These are phyloP conservation scores for Tetrapisispora fleetii DNA, from an alignment of 805 yeast species.

Conservation along the genomic window DNA sequence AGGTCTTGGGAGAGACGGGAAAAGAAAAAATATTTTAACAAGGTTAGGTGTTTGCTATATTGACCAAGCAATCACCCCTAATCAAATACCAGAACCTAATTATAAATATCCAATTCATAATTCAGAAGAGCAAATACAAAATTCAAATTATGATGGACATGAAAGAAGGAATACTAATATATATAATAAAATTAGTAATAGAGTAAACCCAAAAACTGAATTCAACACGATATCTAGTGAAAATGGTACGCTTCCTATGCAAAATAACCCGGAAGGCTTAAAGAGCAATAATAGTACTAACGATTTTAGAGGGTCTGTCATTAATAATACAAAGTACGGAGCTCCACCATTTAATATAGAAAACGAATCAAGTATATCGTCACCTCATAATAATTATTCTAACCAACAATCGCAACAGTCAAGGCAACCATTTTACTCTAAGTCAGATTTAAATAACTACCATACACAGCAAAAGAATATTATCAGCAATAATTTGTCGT, in stretches of 20 bases:
- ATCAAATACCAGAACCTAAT: neutral
- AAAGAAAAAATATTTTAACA: slow-evolving; percentile 21
- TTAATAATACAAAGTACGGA: neutral
- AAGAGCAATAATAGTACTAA: neutral
- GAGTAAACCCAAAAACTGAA: neutral
- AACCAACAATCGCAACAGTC: neutral
- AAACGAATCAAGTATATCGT: neutral
- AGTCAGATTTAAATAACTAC: neutral
- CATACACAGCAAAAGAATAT: neutral
- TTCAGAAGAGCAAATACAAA: neutral
- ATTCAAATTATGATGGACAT: neutral
- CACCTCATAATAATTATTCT: neutral
- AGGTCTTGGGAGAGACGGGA: slow-evolving; percentile 26
- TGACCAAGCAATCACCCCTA: neutral
- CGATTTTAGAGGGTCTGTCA: neutral
- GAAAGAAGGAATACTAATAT: neutral
- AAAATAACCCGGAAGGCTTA: neutral
- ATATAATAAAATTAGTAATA: neutral
- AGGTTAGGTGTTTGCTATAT: neutral
- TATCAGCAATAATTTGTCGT: neutral
- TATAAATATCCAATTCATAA: neutral
- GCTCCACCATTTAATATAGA: neutral
- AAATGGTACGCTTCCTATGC: neutral
- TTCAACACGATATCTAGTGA: neutral
- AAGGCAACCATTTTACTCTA: neutral